Conservation (phyloP, 2,329 filamentous ascomycete species). For the Juglanconis oblonga region DNA sequence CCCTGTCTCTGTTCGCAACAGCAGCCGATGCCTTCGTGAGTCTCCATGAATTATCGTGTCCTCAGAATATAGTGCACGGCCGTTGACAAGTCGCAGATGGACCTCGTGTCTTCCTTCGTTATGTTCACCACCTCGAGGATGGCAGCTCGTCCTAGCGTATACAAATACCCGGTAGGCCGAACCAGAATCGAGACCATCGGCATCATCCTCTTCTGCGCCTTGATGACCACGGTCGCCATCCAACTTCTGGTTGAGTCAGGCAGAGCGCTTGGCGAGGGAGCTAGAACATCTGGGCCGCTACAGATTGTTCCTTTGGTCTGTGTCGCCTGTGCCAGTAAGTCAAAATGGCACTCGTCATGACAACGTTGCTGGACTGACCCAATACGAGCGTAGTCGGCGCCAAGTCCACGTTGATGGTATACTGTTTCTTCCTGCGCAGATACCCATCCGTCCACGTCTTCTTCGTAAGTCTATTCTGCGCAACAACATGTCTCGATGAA, state of each 20-base stretch:
- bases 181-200: slow-evolving; percentile 63
- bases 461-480: slow-evolving; percentile 34
- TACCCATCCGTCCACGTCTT: slow-evolving; percentile 56
- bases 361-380: background rate
- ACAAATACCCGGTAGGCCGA: slow-evolving; percentile 62
- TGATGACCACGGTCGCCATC: slow-evolving; percentile 65
- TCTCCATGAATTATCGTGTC: background rate
- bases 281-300: slow-evolving; percentile 39
- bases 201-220: slow-evolving; percentile 63
- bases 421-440: slow-evolving; percentile 49
- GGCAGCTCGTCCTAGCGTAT: slow-evolving; percentile 57
- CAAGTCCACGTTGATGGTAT: slow-evolving; percentile 51
- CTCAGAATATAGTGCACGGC: background rate
- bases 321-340: slow-evolving; percentile 50
- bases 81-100: slow-evolving; percentile 42
- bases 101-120: slow-evolving; percentile 61
- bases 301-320: slow-evolving; percentile 54
- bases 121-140: slow-evolving; percentile 60
- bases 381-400: slow-evolving; percentile 38
- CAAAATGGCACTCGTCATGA: slow-evolving; percentile 2
- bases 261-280: slow-evolving; percentile 45
- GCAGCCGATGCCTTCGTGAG: slow-evolving; percentile 60
- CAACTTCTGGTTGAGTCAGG: slow-evolving; percentile 59
- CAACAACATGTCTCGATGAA: background rate
- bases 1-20: slow-evolving; percentile 63